Conservation (phyloP, 2,329 filamentous ascomycete species). For the Ceratocystis eucalypticola region DNA sequence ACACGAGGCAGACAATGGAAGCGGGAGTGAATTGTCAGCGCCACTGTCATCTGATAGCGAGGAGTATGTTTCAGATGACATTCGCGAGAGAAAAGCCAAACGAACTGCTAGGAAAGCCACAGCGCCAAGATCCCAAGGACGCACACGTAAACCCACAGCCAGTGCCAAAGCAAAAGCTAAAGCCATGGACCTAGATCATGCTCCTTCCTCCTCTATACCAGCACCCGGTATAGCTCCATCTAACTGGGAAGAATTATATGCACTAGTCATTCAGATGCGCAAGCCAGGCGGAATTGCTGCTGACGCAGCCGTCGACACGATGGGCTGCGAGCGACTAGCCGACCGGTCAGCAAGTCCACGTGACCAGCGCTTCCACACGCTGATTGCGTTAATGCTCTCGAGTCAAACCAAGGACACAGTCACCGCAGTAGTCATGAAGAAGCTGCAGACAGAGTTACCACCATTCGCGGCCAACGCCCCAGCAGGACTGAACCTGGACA, state of each 20-base stretch:
- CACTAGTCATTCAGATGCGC: slow-evolving; percentile 64
- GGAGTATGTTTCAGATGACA: neutral
- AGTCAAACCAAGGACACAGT: slow-evolving; percentile 90
- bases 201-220: neutral
- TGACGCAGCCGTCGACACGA: slow-evolving; percentile 86
- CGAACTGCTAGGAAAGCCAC: neutral
- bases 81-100: neutral
- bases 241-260: slow-evolving; percentile 76
- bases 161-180: slow-evolving; percentile 24
- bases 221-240: slow-evolving; percentile 38
- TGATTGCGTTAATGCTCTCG: slow-evolving; percentile 79
- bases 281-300: slow-evolving; percentile 38
- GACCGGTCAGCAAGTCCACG: slow-evolving; percentile 34
- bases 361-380: slow-evolving; percentile 67
- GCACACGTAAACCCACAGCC: slow-evolving; percentile 36
- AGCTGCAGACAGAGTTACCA: slow-evolving; percentile 61
- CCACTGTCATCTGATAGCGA: slow-evolving; percentile 14
- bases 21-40: neutral
- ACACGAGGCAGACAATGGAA: neutral
- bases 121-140: slow-evolving; percentile 14
- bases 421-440: slow-evolving; percentile 68
- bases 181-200: neutral
- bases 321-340: slow-evolving; percentile 80
- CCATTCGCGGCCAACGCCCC: slow-evolving; percentile 33
- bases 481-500: slow-evolving; percentile 55